Conservation (phyloP, 257 asterid genomes). For the Gardenia jasminoides region DNA sequence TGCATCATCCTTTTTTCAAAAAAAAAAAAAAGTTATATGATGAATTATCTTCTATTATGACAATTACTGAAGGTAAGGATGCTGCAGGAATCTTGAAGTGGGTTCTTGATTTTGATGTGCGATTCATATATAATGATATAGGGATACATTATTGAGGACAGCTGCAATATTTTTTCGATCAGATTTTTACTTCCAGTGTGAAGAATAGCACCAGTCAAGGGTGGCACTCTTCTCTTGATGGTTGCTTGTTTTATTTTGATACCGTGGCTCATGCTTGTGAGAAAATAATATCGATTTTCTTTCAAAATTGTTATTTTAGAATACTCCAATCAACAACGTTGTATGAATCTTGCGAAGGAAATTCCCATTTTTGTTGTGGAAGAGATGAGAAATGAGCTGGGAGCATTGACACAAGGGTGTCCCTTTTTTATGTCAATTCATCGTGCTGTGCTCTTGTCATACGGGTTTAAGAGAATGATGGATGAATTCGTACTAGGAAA, state of each 20-base stretch:
- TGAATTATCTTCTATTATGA: background rate
- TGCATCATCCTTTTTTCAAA: background rate
- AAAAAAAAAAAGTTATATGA: background rate
- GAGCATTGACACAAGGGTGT: too few relatives aligned
- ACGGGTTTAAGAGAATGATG: background rate
- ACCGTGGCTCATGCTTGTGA: background rate
- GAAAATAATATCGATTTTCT: background rate
- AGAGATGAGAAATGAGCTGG: background rate
- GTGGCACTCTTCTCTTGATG: background rate
- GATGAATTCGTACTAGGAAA: background rate
- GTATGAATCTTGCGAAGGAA: background rate
- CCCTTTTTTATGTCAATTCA: background rate
- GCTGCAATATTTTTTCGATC: background rate
- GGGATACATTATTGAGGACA: too few relatives aligned
- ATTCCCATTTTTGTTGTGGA: background rate
- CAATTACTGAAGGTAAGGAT: background rate
- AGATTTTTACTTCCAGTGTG: background rate
- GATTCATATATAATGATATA: too few relatives aligned
- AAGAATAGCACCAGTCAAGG: background rate
- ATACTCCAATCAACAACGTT: background rate
- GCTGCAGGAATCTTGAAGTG: background rate
- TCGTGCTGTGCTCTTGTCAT: background rate
- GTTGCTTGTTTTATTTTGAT: background rate
- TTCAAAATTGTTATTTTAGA: background rate
- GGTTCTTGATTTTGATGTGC: too few relatives aligned